phyloP scores from a whole-genome alignment of 352 stramenopile genomes.

The Globisporangium cederbergense region DNA sequence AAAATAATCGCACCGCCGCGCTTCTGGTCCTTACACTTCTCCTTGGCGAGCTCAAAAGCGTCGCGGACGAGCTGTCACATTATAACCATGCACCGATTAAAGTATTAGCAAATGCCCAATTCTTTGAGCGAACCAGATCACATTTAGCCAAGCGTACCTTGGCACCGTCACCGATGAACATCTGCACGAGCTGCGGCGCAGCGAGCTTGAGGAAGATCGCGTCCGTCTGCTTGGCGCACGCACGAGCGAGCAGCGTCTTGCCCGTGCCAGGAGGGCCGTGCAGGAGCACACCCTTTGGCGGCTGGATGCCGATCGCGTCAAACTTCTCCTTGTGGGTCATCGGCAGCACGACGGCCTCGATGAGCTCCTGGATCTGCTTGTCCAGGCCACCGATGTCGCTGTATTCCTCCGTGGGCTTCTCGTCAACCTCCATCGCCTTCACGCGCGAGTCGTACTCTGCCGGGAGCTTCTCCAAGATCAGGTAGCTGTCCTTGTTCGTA shows the following conservation, averaged over 20 bases:
- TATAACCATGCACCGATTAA: not conserved
- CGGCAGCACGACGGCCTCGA: constrained; percentile 97
- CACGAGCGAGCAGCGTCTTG: constrained; percentile 97
- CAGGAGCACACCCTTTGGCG: constrained; percentile 97
- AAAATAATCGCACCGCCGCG: constrained; percentile 97
- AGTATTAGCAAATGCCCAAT: not conserved
- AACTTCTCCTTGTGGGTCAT: constrained; percentile 99
- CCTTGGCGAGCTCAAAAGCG: constrained; percentile 95
- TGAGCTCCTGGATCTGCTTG: constrained; percentile 99
- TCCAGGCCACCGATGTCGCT: constrained; percentile 95
- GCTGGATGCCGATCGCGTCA: constrained; percentile 94
- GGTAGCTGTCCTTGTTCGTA: constrained; percentile 99
- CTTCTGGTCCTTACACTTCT: constrained; percentile 91
- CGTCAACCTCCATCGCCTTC: constrained; percentile 97
- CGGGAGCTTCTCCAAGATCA: constrained; percentile 98
- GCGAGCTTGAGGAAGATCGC: constrained; percentile 98
- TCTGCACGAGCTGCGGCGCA: constrained; percentile 97
- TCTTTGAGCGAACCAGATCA: not conserved
- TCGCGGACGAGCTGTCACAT: constrained; percentile 92
- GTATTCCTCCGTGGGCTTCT: constrained; percentile 94
- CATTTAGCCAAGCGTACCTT: constrained; percentile 37
- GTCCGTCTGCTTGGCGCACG: constrained; percentile 98
- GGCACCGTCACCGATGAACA: constrained; percentile 99
- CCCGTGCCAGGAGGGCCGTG: constrained; percentile 96
- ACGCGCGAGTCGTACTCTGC: constrained; percentile 98